These are phyloP conservation scores for Macrophomina phaseolina DNA, from an alignment of 2,329 filamentous ascomycete genomes.

Conservation along the genomic window DNA sequence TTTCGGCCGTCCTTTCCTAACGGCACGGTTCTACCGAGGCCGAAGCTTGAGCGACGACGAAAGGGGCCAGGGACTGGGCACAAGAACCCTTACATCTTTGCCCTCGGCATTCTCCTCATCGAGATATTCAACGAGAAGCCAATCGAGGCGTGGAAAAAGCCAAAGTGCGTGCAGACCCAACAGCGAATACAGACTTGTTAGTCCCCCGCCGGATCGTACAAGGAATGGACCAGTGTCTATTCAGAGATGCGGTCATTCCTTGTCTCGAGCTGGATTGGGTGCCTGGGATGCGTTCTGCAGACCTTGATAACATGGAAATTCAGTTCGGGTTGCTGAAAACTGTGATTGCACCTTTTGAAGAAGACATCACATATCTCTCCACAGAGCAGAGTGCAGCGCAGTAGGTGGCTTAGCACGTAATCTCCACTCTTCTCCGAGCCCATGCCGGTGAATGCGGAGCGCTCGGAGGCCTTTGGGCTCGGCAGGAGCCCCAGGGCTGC, in stretches of 20 bases:
- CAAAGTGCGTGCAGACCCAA: not conserved
- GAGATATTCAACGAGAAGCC: slow-evolving; percentile 4
- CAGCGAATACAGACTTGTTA: not conserved
- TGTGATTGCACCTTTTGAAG: not conserved
- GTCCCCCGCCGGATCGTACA: not conserved
- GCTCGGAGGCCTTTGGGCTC: too few species aligned
- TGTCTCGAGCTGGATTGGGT: not conserved
- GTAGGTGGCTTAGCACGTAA: too few species aligned
- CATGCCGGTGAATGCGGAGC: too few species aligned
- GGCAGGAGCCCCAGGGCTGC: too few species aligned
- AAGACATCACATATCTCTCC: not conserved
- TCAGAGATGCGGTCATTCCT: not conserved
- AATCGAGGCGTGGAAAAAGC: not conserved
- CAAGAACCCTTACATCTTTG: not conserved
- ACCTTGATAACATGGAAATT: not conserved
- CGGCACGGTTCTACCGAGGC: not conserved
- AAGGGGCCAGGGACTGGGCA: not conserved
- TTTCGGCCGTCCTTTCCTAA: not conserved
- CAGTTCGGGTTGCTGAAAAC: not conserved
- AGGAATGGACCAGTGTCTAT: not conserved
- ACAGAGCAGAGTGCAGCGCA: too few species aligned
- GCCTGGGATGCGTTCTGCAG: not conserved
- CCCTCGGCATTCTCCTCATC: not conserved
- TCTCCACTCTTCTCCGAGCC: too few species aligned
- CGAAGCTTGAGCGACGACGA: not conserved